Evolutionary conservation across 768 basidiomycete species (phyloP).

Genomic region (Rhodotorula paludigena): DNA sequence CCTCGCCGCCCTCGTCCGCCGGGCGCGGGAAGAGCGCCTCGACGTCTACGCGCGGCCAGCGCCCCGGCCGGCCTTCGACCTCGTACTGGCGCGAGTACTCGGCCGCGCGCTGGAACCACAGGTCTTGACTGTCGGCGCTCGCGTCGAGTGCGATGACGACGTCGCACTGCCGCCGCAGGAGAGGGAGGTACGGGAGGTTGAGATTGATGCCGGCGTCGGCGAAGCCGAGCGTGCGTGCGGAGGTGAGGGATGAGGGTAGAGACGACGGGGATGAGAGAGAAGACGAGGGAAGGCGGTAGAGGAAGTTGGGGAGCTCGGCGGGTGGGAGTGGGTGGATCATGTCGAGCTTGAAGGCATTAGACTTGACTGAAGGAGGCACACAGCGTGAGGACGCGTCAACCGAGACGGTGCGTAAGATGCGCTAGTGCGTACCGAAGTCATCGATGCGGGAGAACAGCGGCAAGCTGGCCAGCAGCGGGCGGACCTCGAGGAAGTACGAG

Average conservation of each 20-base stretch:
- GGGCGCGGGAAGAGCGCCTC: constrained; percentile 14
- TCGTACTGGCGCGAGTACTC: constrained; percentile 35
- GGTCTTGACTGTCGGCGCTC: constrained; percentile 36
- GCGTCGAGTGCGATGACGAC: constrained; percentile 34
- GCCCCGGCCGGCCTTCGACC: background rate
- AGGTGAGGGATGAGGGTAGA: constrained; percentile 37
- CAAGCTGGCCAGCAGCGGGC: constrained; percentile 41
- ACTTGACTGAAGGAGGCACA: constrained; percentile 34
- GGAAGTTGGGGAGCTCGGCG: constrained; percentile 45
- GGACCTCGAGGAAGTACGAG: constrained; percentile 45
- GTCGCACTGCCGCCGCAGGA: constrained; percentile 39
- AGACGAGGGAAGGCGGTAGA: constrained; percentile 39
- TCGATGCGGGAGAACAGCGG: constrained; percentile 36
- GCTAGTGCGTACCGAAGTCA: constrained; percentile 15
- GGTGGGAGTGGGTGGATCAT: constrained; percentile 46
- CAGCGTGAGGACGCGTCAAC: background rate
- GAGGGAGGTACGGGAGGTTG: constrained; percentile 45
- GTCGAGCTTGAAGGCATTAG: constrained; percentile 40
- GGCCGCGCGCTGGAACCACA: constrained; percentile 45
- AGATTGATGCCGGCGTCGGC: constrained; percentile 46
- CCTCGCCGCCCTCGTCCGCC: background rate
- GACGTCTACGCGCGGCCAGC: constrained; percentile 26
- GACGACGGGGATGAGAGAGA: constrained; percentile 19
- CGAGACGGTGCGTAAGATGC: background rate
- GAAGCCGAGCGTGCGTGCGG: constrained; percentile 43